Evolutionary conservation across 2,329 filamentous ascomycete genomes (phyloP), one percentile per base, ranked within the genome.

Genomic region (Parastagonospora nodorum): DNA sequence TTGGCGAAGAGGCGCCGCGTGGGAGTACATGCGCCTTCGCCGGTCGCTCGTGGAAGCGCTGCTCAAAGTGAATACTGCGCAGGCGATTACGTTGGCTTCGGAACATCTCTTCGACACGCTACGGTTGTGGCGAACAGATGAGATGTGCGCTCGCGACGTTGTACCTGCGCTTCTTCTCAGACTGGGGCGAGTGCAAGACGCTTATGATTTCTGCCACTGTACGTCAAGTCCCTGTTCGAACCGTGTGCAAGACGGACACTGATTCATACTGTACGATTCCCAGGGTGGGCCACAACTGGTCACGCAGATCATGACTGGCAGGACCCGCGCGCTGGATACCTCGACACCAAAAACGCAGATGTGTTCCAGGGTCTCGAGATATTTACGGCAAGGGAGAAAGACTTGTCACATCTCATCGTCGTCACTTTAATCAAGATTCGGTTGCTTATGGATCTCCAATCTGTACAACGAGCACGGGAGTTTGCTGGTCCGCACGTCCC

Each of bases 101-200:
- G 19, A 47, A 27, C 37, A 50, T 41, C 16, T 76, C 1, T 54
- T 67, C 42, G 78, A 78, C 42, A 74, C 82, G 69, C 47, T 83
- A 35, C 70, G 73, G 1, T 67, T 83, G 1, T 74, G 71, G 50
- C 74, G 76, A 2, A 19, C 55, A 9, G 80, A 83, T 55, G 76
- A 77, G 51, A 66, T 81, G 69, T 75, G 75, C 0, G 16, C 80
- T 2, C 71, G 79, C 1, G 38, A 74, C 15, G 16, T 77, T 0
- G 50, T 79, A 0, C 80, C 82, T 0, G 55, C 60, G 0, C 32
- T 79, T 12, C 70, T 77, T 47, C 56, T 84, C 12, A 75, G 80
- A 4, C 71, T 84, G 8, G 74, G 74, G 28, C 69, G 63, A 36
- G 80, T 84, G 48, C 79, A 83, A 58, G 78, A 80, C 15, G 77